Evolutionary conservation across 306 rosid genomes (phyloP).

Genomic region (Ochetophila trinervis): DNA sequence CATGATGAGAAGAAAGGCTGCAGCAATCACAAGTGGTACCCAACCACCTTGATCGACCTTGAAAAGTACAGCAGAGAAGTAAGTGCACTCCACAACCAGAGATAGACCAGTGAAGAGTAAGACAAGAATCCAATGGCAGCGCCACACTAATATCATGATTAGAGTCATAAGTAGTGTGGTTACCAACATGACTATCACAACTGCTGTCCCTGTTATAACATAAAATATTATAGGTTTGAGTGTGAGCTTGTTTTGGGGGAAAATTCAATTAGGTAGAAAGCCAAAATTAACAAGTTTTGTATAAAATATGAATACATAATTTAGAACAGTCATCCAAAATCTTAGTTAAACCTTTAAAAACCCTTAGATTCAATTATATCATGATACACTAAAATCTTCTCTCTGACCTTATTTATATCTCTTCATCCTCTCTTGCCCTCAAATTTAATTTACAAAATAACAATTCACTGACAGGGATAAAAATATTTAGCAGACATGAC

Average conservation of each 20-base stretch:
- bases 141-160: conserved; percentile 94
- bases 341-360: too few species aligned
- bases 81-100: conserved; percentile 72
- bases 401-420: too few species aligned
- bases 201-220: conserved; percentile 79
- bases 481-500: too few species aligned
- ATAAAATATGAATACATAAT: not conserved
- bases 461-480: too few species aligned
- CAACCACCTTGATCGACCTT: conserved; percentile 92
- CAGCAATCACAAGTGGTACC: conserved; percentile 91
- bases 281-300: not conserved
- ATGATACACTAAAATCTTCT: too few species aligned
- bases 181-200: conserved; percentile 80
- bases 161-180: conserved; percentile 81
- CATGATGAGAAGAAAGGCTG: conserved; percentile 72
- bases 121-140: conserved; percentile 83
- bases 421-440: too few species aligned
- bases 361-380: too few species aligned
- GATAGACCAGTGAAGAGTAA: conserved; percentile 62
- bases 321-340: too few species aligned
- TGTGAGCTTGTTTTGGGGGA: conserved; percentile 10
- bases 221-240: conserved; percentile 16
- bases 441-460: too few species aligned
- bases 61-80: conserved; percentile 80
- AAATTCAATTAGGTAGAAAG: not conserved